Percentiles rank a stretch among this genome's conserved stretches.
Conservation (phyloP, 2,329 filamentous ascomycete species). For the Verticillium albo-atrum region DNA sequence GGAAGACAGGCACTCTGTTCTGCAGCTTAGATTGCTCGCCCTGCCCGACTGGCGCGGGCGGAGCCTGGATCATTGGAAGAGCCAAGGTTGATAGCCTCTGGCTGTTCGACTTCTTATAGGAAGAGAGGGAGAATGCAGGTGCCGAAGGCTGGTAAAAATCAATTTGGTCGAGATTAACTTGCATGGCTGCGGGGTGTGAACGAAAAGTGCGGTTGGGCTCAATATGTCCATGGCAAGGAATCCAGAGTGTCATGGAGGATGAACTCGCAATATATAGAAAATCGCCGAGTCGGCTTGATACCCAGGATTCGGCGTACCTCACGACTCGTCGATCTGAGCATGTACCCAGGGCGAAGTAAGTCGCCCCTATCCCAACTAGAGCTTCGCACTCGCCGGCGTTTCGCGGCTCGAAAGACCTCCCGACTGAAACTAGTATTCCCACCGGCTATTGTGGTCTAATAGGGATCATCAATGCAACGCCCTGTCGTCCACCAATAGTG, state of each 20-base stretch:
- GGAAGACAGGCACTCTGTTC: neutral
- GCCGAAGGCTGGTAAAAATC: neutral
- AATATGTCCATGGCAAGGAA: neutral
- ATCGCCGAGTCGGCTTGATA: neutral
- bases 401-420: neutral
- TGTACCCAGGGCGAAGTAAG: neutral
- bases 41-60: neutral
- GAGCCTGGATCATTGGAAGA: neutral
- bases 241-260: neutral
- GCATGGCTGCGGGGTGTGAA: neutral
- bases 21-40: neutral
- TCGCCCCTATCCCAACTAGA: neutral
- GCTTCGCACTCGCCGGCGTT: neutral
- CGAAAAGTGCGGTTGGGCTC: neutral
- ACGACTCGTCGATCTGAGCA: neutral
- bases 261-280: neutral
- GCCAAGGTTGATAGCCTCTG: neutral
- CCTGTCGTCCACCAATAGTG: neutral
- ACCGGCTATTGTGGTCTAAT: neutral
- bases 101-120: neutral
- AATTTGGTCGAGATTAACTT: neutral
- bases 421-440: neutral
- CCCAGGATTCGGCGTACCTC: neutral
- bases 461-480: neutral
- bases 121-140: neutral